These are phyloP conservation scores for Dipodascus albidus DNA, from an alignment of 805 yeast genomes.

Conservation along the genomic window DNA sequence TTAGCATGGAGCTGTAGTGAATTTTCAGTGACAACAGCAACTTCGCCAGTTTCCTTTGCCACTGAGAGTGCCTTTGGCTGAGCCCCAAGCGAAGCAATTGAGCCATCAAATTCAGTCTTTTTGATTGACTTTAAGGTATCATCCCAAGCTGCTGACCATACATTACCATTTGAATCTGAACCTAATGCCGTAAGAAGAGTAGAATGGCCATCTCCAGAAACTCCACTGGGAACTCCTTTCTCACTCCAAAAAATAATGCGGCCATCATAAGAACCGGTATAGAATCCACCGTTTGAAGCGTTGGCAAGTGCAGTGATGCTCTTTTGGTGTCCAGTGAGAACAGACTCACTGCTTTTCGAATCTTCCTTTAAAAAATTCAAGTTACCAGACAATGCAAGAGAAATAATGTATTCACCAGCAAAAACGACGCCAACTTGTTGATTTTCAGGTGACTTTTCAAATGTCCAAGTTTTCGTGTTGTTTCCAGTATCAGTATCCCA, in stretches of 20 bases:
- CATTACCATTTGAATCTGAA: slow-evolving; percentile 20
- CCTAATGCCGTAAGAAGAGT: slow-evolving; percentile 56
- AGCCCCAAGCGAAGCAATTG: slow-evolving; percentile 25
- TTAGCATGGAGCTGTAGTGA: slow-evolving; percentile 29
- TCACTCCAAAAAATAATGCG: slow-evolving; percentile 49
- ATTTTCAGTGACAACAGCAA: slow-evolving; percentile 36
- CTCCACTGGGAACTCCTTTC: slow-evolving; percentile 22
- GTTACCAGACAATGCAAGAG: slow-evolving; percentile 63
- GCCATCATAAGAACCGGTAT: slow-evolving; percentile 81
- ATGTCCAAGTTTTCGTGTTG: slow-evolving; percentile 38
- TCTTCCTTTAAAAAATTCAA: slow-evolving; percentile 43
- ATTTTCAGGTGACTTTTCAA: slow-evolving; percentile 37
- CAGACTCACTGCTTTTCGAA: slow-evolving; percentile 25
- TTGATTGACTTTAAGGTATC: slow-evolving; percentile 44
- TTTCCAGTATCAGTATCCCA: slow-evolving; percentile 32
- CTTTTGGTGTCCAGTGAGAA: slow-evolving; percentile 70
- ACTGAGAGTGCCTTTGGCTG: slow-evolving; percentile 43
- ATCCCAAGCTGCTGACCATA: slow-evolving; percentile 79
- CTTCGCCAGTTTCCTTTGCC: slow-evolving; percentile 19
- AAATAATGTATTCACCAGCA: slow-evolving; percentile 47
- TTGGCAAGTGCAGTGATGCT: slow-evolving; percentile 52
- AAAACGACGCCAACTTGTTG: slow-evolving; percentile 77
- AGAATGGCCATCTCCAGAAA: slow-evolving; percentile 39
- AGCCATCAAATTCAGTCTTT: slow-evolving; percentile 23
- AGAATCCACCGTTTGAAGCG: slow-evolving; percentile 22